Evolutionary conservation across 2,329 filamentous ascomycete genomes (phyloP), one percentile per base, ranked within the genome.

Genomic region (Talaromyces pinophilus): DNA sequence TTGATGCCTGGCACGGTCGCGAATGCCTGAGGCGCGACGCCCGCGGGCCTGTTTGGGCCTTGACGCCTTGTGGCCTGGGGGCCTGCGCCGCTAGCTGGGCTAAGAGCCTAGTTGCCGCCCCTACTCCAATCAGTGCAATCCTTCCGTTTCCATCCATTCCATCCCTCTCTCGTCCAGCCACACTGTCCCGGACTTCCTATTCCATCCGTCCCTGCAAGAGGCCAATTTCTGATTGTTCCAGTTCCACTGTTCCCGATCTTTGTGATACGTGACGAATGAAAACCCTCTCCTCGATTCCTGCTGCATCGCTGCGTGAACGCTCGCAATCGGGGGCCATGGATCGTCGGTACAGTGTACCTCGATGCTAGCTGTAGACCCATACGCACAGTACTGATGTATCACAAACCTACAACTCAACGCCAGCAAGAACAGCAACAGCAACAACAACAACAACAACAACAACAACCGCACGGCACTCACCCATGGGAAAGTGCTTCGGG

Each of bases 71-170:
- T 7, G 50, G 50, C 50, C 50, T 33, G 13, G 25, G 1, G 22
- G 50, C 50, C 50, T 52, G 46, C 22, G 13, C 13, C 46, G 11
- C 46, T 28, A 52, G 25, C 50, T 54, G 52, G 52, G 33, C 55
- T 28, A 60, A 44, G 57, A 59, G 33, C n/a, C 28, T 46, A 30
- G 57, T 13, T 46, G 38, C 57, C 57, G 57, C 40, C 38, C 25
- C 13, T 33, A 59, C 55, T 42, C 33, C 25, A 22, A 22, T 33
- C 54, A 33, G 10, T 17, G 17, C 40, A 6, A n/a, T 15, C 6
- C 35, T 59, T 22, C 33, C 35, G 22, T 6, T 44, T 44, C 57
- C 25, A 59, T 10, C 13, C 52, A 55, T 19, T 3, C 50, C 50
- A 25, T 15, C 33, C 33, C 33, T 35, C 33, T 3, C 33, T 11